Evolutionary conservation across 345 rosid species (phyloP), one percentile per base, ranked within the genome.

Genomic region (Atalantia buxifolia): DNA sequence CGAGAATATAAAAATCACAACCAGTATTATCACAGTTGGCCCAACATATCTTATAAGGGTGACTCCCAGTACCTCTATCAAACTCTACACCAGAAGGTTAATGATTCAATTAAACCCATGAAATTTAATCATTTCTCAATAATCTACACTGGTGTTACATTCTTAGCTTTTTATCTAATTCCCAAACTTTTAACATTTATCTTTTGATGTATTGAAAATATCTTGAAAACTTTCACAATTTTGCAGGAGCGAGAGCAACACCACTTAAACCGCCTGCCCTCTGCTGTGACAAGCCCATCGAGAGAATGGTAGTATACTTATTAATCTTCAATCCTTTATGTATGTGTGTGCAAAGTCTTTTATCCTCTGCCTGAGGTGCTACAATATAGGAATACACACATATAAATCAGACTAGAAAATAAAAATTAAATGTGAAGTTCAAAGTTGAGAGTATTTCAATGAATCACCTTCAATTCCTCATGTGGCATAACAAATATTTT

Each of bases 351-450:
- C 42, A 38, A 38, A 38, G 42, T 28, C 74, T 61, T 24, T 81
- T 40, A 95, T 87, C 88, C 89, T 88, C 84, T 89, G 89, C 83
- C 92, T 93, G 72, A 92, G 83, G 76, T 88, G 81, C 97, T 95
- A 93, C 90, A 85, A 79, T 50, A 62, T 12, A 56, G 67, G 78
- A 24, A 75, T 6, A 67, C 12, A 31, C 55, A 77, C 53, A n/a
- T 61, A 66, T 19, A 9, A 80, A 77, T 42, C 50, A 42, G 1
- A 42, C 16, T 12, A 1, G 16, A 2, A 38, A 25, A 22, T 21
- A n/a, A 2, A 59, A 25, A 59, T 4, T 70, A 14, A 28, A 45
- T 2, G 4, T 13, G 19, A 53, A 55, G 28, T 57, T 25, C 14
- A 36, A 6, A 33, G 30, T 28, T 42, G 30, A 36, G 27, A 27